These are phyloP conservation scores for Naganishia friedmannii DNA, from an alignment of 768 basidiomycete species.

Conservation along the genomic window DNA sequence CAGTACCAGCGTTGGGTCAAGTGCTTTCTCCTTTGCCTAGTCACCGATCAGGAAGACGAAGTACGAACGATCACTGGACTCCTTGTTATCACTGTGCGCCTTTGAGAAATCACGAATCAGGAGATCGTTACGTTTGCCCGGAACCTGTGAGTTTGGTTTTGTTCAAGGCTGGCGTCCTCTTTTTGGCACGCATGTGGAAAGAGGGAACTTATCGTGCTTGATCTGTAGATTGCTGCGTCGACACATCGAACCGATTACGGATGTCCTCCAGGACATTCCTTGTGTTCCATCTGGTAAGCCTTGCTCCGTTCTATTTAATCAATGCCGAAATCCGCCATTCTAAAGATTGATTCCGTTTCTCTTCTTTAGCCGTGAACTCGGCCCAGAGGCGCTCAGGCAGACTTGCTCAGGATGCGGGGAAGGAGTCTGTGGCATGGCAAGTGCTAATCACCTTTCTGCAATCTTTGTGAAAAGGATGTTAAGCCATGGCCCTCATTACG, in stretches of 20 bases:
- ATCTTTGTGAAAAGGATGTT: background rate
- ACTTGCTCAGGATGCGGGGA: slow-evolving; percentile 26
- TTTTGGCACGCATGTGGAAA: background rate
- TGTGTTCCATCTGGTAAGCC: slow-evolving; percentile 27
- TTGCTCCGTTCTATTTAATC: background rate
- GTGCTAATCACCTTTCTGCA: background rate
- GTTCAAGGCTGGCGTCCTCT: background rate
- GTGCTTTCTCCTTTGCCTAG: slow-evolving; percentile 1
- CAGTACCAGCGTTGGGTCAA: background rate
- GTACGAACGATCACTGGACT: slow-evolving; percentile 18
- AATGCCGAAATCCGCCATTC: background rate
- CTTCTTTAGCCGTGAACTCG: slow-evolving; percentile 10
- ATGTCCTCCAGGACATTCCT: slow-evolving; percentile 23
- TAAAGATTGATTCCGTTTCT: background rate
- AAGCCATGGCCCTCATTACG: background rate
- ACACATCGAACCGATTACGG: slow-evolving; percentile 22
- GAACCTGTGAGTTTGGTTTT: slow-evolving; percentile 6
- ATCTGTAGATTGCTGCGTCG: background rate
- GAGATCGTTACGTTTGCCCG: slow-evolving; percentile 23
- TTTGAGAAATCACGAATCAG: slow-evolving; percentile 1
- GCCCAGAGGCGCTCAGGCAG: slow-evolving; percentile 20
- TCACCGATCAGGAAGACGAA: background rate
- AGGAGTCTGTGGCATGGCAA: slow-evolving; percentile 26
- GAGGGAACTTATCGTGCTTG: background rate
- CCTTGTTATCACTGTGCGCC: slow-evolving; percentile 23